Conservation (phyloP, 192 early-diverging fungal species). For the Linnemannia zychae region DNA sequence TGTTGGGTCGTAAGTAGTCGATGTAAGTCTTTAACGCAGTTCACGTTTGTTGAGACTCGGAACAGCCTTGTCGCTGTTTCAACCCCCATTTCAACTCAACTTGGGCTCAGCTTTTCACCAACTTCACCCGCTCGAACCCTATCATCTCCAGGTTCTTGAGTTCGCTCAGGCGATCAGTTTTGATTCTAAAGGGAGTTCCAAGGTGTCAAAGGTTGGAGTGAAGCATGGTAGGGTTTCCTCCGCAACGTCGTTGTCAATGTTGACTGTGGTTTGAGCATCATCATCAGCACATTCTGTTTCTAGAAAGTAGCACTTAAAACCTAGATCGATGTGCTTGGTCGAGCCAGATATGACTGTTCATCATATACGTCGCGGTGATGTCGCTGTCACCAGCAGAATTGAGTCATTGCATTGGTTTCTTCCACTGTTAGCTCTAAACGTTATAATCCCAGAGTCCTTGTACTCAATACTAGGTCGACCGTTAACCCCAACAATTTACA, state of each 20-base stretch:
- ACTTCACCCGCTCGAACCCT: background rate
- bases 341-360: background rate
- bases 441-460: background rate
- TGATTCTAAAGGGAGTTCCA: background rate
- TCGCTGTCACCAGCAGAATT: background rate
- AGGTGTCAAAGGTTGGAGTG: background rate
- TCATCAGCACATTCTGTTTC: too few species aligned
- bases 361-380: background rate
- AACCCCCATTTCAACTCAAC: background rate
- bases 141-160: conserved; percentile 13
- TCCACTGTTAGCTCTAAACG: background rate
- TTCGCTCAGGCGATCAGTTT: background rate
- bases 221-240: too few species aligned
- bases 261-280: background rate
- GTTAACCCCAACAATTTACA: background rate
- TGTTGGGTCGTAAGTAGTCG: background rate
- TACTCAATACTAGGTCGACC: background rate
- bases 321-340: background rate
- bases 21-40: background rate
- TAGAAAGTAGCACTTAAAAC: background rate
- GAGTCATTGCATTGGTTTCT: background rate
- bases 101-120: conserved; percentile 18
- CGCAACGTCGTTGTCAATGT: too few species aligned
- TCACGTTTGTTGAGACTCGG: background rate
- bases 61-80: background rate